phyloP scores from a whole-genome alignment of 768 basidiomycete genomes.

The Hericium erinaceus region DNA sequence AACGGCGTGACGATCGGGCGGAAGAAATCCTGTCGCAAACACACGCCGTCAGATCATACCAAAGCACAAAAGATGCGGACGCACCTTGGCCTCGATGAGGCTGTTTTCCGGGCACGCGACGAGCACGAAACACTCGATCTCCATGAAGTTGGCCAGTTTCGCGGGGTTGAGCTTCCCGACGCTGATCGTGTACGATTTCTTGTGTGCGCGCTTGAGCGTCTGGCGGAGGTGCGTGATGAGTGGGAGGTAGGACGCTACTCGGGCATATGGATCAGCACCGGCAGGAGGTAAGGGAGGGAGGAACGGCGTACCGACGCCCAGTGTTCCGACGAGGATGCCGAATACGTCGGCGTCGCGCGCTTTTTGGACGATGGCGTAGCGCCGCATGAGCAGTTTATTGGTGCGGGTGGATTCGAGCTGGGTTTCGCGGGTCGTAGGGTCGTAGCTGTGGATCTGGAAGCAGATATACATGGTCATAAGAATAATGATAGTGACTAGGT shows the following conservation, averaged over 20 bases:
- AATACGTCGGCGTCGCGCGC: constrained; percentile 91
- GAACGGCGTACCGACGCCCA: constrained; percentile 60
- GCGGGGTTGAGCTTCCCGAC: constrained; percentile 94
- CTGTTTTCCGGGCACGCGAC: constrained; percentile 95
- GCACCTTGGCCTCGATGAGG: constrained; percentile 61
- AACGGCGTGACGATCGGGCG: constrained; percentile 90
- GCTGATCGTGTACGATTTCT: constrained; percentile 91
- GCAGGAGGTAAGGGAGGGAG: constrained; percentile 15
- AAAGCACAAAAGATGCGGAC: constrained; percentile 2
- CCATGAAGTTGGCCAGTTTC: constrained; percentile 92
- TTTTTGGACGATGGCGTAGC: constrained; percentile 80
- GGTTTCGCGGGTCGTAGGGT: constrained; percentile 41
- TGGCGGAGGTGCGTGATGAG: constrained; percentile 75
- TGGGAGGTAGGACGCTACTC: constrained; percentile 71
- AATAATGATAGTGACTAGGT: too few relatives aligned
- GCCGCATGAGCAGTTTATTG: constrained; percentile 80
- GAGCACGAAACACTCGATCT: constrained; percentile 92
- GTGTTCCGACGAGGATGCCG: constrained; percentile 89
- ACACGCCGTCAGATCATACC: neutral
- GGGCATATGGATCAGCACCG: neutral
- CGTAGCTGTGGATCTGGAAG: constrained; percentile 65
- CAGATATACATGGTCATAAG: neutral
- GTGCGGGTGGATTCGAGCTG: constrained; percentile 57
- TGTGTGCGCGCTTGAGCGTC: constrained; percentile 53
- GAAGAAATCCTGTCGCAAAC: constrained; percentile 64